phyloP scores from a whole-genome alignment of 176 grass and related monocot species.

The Eragrostis curvula region DNA sequence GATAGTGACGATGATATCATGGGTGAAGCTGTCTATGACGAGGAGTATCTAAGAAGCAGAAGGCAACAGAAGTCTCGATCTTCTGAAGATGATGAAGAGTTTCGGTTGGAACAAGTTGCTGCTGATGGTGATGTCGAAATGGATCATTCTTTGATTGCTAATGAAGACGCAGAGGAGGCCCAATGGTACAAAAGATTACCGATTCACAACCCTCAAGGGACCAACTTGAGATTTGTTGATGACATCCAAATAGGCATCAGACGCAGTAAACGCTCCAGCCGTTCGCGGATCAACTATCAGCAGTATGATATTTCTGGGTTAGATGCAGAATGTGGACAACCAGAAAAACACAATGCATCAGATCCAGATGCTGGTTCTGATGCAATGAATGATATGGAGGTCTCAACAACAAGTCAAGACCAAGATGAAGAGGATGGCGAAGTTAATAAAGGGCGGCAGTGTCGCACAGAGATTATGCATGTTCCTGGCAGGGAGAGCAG shows the following conservation, averaged over 20 bases:
- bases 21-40: slow-evolving; percentile 93
- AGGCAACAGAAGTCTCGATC: slow-evolving; percentile 55
- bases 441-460: slow-evolving; percentile 50
- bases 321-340: slow-evolving; percentile 54
- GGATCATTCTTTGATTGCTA: slow-evolving; percentile 66
- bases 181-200: slow-evolving; percentile 49
- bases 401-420: slow-evolving; percentile 65
- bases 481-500: slow-evolving; percentile 36
- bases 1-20: slow-evolving; percentile 91
- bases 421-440: slow-evolving; percentile 54
- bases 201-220: slow-evolving; percentile 44
- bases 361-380: slow-evolving; percentile 59
- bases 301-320: slow-evolving; percentile 61
- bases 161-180: slow-evolving; percentile 58
- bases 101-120: slow-evolving; percentile 60
- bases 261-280: slow-evolving; percentile 73
- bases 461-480: slow-evolving; percentile 38
- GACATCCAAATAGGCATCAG: slow-evolving; percentile 70
- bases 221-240: slow-evolving; percentile 56
- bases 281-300: slow-evolving; percentile 62
- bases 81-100: slow-evolving; percentile 75
- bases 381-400: slow-evolving; percentile 42
- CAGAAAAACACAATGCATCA: slow-evolving; percentile 48
- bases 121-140: slow-evolving; percentile 50
- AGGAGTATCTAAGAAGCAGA: slow-evolving; percentile 82